A percentile compares a stretch with the other conserved stretches of the same genome.
Conservation (phyloP, 2,329 filamentous ascomycete species). For the Lachnellula cervina region DNA sequence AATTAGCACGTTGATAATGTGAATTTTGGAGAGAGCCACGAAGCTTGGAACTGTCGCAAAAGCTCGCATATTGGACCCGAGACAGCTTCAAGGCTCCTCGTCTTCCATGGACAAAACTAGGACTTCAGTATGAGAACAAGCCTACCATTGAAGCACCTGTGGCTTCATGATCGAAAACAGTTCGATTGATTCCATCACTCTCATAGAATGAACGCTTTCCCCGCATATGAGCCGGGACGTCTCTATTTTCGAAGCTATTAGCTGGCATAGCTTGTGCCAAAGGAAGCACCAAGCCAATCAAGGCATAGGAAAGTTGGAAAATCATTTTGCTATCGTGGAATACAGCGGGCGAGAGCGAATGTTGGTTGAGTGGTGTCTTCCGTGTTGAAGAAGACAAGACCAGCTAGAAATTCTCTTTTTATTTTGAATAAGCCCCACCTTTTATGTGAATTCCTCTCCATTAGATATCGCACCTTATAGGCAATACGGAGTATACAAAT, state of each 20-base stretch:
- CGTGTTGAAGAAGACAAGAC: too few relatives aligned
- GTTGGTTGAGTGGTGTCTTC: too few relatives aligned
- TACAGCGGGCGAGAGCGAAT: too few relatives aligned
- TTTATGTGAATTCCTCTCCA: not conserved
- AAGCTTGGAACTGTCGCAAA: too few relatives aligned
- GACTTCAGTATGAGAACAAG: too few relatives aligned
- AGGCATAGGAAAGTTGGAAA: not conserved
- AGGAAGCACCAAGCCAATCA: not conserved
- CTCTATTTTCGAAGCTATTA: not conserved
- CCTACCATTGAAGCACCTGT: conserved; percentile 27
- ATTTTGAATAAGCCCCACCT: not conserved
- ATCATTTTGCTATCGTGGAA: not conserved
- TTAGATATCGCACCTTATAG: too few relatives aligned
- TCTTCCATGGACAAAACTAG: too few relatives aligned
- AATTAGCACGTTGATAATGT: too few relatives aligned
- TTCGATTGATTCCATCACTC: conserved; percentile 35
- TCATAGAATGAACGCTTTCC: conserved; percentile 28
- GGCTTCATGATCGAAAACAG: conserved; percentile 41
- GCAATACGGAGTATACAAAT: not conserved
- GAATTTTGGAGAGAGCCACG: too few relatives aligned
- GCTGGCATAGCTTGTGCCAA: not conserved
- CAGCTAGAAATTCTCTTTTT: too few relatives aligned
- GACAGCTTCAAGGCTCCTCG: too few relatives aligned
- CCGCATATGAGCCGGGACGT: not conserved
- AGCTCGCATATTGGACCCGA: too few relatives aligned